Evolutionary conservation across 371 early-diverging fungal genomes (phyloP), one percentile per base, ranked within the genome.

Genomic region (Saksenaea oblongispora): DNA sequence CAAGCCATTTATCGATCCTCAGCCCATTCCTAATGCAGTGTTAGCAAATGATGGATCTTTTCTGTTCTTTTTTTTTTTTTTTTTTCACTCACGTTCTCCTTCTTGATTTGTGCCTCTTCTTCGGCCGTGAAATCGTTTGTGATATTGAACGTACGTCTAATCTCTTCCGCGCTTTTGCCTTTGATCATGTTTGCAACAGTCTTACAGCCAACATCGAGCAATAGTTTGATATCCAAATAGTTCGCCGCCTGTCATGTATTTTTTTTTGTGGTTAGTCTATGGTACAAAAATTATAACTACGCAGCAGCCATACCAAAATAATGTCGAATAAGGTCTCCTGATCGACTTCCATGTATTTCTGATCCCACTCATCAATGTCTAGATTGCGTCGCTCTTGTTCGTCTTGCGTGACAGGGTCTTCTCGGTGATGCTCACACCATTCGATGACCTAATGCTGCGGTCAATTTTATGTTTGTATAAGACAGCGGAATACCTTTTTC

Each of bases 161-260:
- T 95, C 70, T 98, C 96, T 74, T 97, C 95, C 14, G 95, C 91
- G 26, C 89, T 85, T 84, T 96, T 97, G 55, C 88, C 96, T 71
- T 94, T 94, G 83, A 98, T 97, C 95, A 96, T 94, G 74, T 96
- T 96, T 61, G 98, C 98, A 57, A 97, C 95, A n/a, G 93, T 97
- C 84, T 96, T 97, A 84, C 98, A 98, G 27, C 95, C 95, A 53
- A 97, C 87, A 78, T 96, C 96, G 36, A 98, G 79, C 64, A 98
- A 81, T 27, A 89, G 92, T 82, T 95, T 95, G 80, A 98, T 97
- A 78, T 97, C 97, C 65, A 98, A 87, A 74, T 97, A 95, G 80
- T 98, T 97, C 54, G 97, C 94, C 57, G 97, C 98, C 82, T 82
- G 55, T 24, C 44, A 35, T 26, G 56, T n/a, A 7, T 31, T 31